Evolutionary conservation across 495 filamentous ascomycete species (phyloP).

Genomic region (Tetracladium setigerum): DNA sequence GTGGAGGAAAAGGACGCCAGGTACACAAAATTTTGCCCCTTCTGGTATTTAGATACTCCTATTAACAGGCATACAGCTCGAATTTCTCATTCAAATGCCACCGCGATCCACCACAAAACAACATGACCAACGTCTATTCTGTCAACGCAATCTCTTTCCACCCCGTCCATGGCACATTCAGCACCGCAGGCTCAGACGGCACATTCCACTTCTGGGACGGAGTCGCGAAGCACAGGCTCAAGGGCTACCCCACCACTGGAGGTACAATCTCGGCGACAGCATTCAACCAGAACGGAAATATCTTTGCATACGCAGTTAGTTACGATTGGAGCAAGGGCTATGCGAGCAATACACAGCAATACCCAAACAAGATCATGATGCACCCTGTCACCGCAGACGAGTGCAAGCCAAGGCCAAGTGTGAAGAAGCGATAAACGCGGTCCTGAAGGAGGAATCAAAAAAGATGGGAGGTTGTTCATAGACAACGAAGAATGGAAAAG

Average conservation of each 20-base stretch:
- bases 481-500: not conserved
- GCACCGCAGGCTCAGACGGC: constrained; percentile 81
- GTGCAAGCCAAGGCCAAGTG: constrained; percentile 68
- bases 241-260: constrained; percentile 79
- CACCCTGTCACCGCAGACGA: constrained; percentile 71
- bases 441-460: not conserved
- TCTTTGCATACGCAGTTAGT: constrained; percentile 85
- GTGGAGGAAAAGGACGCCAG: constrained; percentile 76
- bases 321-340: constrained; percentile 97
- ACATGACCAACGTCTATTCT: constrained; percentile 71
- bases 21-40: constrained; percentile 32
- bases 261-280: constrained; percentile 70
- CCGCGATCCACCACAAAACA: constrained; percentile 60
- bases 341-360: constrained; percentile 56
- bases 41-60: not conserved
- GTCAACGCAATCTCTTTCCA: constrained; percentile 90
- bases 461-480: not conserved
- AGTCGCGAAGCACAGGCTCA: constrained; percentile 76
- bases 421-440: constrained; percentile 53
- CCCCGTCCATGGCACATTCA: constrained; percentile 81
- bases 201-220: constrained; percentile 92
- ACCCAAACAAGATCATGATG: constrained; percentile 79
- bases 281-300: constrained; percentile 69
- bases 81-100: constrained; percentile 96
- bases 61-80: constrained; percentile 33